A percentile compares a stretch with the other conserved stretches of the same genome.
These are phyloP conservation scores for Amphibolis antarctica DNA, from an alignment of 106 monocot genomes.

Conservation along the genomic window DNA sequence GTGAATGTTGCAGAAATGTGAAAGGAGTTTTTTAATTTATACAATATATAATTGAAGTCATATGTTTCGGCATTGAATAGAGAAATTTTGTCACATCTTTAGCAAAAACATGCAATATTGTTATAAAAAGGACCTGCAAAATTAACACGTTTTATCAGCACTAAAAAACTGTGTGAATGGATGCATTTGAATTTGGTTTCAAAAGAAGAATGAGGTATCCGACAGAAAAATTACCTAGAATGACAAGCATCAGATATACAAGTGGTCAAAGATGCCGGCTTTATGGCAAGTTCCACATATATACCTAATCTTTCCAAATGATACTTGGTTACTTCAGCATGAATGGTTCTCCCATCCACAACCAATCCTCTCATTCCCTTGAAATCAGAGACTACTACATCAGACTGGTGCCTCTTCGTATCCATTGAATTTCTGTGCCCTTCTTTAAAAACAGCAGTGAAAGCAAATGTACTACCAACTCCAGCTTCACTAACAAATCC, in stretches of 20 bases:
- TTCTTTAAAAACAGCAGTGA: slow-evolving; percentile 46
- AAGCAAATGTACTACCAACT: slow-evolving; percentile 66
- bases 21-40: no score
- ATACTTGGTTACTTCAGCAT: slow-evolving; percentile 58
- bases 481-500: slow-evolving; percentile 59
- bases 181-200: no score
- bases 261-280: slow-evolving; percentile 24
- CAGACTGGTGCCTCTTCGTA: slow-evolving; percentile 34
- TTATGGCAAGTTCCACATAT: slow-evolving; percentile 32
- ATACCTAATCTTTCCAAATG: slow-evolving; percentile 64
- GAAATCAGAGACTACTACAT: slow-evolving; percentile 37
- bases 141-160: no score
- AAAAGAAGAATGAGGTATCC: background rate
- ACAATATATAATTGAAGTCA: no score
- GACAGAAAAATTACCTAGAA: slow-evolving; percentile 28
- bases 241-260: slow-evolving; percentile 37
- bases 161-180: no score
- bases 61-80: no score
- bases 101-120: no score
- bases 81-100: no score
- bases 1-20: no score
- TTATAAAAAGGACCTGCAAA: no score
- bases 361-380: slow-evolving; percentile 61
- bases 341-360: slow-evolving; percentile 46
- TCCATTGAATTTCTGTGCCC: slow-evolving; percentile 28